These are phyloP conservation scores for Teratosphaeria zuluensis DNA, from an alignment of 2,329 filamentous ascomycete species.

Conservation along the genomic window DNA sequence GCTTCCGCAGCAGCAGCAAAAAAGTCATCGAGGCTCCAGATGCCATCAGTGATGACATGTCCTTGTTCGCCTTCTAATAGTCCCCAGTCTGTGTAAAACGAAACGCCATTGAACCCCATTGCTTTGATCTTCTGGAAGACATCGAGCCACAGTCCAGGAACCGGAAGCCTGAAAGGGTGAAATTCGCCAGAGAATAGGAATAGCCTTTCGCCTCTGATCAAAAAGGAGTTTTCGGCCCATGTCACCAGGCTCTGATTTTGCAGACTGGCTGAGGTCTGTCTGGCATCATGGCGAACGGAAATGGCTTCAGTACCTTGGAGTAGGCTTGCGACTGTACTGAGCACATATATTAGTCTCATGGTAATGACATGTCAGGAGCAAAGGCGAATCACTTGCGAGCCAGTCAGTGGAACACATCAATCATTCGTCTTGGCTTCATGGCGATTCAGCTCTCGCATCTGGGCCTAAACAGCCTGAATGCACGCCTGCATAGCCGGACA, in stretches of 20 bases:
- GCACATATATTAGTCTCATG: background rate
- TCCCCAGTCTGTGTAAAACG: slow-evolving; percentile 73
- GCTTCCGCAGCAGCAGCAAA: slow-evolving; percentile 64
- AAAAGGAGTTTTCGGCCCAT: slow-evolving; percentile 54
- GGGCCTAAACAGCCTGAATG: background rate
- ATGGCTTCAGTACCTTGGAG: background rate
- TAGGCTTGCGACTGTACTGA: background rate
- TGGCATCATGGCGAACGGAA: background rate
- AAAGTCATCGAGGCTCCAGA: slow-evolving; percentile 67
- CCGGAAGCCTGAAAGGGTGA: slow-evolving; percentile 58
- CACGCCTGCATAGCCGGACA: background rate
- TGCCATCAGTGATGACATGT: slow-evolving; percentile 57
- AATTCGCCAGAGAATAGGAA: slow-evolving; percentile 66
- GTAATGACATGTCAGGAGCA: background rate
- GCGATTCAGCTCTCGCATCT: too few relatives aligned
- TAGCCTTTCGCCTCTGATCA: slow-evolving; percentile 58
- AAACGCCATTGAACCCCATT: slow-evolving; percentile 68
- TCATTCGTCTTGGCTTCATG: background rate
- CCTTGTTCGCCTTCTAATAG: slow-evolving; percentile 65
- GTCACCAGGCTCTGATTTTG: slow-evolving; percentile 30
- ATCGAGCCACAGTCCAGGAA: slow-evolving; percentile 57
- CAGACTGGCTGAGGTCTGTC: background rate
- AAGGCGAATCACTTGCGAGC: too few relatives aligned
- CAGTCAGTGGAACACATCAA: background rate
- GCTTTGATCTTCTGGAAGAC: slow-evolving; percentile 76